A percentile compares a stretch with the other conserved stretches of the same genome.
Evolutionary conservation across 2,329 filamentous ascomycete species (phyloP).

Genomic region (Catunica adiposa): DNA sequence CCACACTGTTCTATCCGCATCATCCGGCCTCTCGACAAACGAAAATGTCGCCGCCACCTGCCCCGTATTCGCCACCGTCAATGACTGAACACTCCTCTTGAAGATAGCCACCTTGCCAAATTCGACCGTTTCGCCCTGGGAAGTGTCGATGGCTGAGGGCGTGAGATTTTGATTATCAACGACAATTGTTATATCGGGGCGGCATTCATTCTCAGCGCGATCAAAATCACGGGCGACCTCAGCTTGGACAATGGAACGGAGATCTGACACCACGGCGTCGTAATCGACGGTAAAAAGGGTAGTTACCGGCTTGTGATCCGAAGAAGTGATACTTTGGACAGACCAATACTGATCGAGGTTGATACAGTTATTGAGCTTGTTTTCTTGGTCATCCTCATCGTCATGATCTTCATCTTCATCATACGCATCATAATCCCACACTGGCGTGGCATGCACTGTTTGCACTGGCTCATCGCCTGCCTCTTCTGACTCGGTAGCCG

Average conservation of each 20-base stretch:
- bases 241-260: conserved; percentile 69
- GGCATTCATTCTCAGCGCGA: conserved; percentile 75
- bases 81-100: conserved; percentile 43
- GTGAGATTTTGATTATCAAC: conserved; percentile 42
- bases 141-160: conserved; percentile 16
- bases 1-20: conserved; percentile 41
- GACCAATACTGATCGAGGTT: conserved; percentile 57
- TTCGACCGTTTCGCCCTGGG: conserved; percentile 44
- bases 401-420: conserved; percentile 5
- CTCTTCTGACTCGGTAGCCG: conserved; percentile 39
- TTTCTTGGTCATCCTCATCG: background rate
- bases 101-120: conserved; percentile 63
- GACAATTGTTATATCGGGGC: conserved; percentile 68
- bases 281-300: conserved; percentile 74
- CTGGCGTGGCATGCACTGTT: conserved; percentile 23
- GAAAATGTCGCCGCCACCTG: conserved; percentile 62
- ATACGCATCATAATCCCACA: conserved; percentile 13
- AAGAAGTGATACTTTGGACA: conserved; percentile 78
- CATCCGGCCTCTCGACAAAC: conserved; percentile 57
- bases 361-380: conserved; percentile 23
- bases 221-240: conserved; percentile 82
- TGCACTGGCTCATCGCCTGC: conserved; percentile 71
- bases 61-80: conserved; percentile 88
- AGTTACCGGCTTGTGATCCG: conserved; percentile 84
- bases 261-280: conserved; percentile 67